Evolutionary conservation across 805 yeast genomes (phyloP).

Genomic region (Wickerhamiella nectarea): DNA sequence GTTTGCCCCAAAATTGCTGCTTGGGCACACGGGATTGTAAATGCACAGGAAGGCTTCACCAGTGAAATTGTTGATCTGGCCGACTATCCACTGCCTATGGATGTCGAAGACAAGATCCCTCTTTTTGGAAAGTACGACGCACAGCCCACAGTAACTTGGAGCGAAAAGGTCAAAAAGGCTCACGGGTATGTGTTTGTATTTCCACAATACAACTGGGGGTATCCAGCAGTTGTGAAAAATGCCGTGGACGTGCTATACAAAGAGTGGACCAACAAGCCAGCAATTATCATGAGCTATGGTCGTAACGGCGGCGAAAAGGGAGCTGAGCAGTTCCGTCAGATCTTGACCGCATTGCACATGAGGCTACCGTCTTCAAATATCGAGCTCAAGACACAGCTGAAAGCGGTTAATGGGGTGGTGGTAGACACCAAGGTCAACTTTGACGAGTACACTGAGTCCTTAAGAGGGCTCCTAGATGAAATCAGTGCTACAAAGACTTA

Average conservation of each 20-base stretch:
- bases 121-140: conserved; percentile 15
- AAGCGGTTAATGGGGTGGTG: neutral
- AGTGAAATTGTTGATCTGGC: conserved; percentile 22
- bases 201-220: conserved; percentile 30
- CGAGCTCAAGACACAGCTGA: neutral
- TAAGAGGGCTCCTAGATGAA: neutral
- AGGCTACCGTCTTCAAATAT: neutral
- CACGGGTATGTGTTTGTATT: conserved; percentile 27
- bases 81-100: conserved; percentile 24
- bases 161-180: conserved; percentile 18
- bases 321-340: conserved; percentile 17
- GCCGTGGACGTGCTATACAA: conserved; percentile 27
- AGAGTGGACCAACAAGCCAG: conserved; percentile 29
- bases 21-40: conserved; percentile 10
- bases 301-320: conserved; percentile 25
- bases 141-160: conserved; percentile 23
- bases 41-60: neutral
- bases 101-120: conserved; percentile 25
- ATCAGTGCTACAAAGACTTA: neutral
- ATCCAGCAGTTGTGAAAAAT: conserved; percentile 29
- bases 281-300: conserved; percentile 26
- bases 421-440: neutral
- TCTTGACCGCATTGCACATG: conserved; percentile 5
- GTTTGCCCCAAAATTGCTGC: conserved; percentile 9
- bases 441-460: neutral